Base-by-base conservation (phyloP, 2,329 filamentous ascomycete species). In the Diaporthe sp. region DNA sequence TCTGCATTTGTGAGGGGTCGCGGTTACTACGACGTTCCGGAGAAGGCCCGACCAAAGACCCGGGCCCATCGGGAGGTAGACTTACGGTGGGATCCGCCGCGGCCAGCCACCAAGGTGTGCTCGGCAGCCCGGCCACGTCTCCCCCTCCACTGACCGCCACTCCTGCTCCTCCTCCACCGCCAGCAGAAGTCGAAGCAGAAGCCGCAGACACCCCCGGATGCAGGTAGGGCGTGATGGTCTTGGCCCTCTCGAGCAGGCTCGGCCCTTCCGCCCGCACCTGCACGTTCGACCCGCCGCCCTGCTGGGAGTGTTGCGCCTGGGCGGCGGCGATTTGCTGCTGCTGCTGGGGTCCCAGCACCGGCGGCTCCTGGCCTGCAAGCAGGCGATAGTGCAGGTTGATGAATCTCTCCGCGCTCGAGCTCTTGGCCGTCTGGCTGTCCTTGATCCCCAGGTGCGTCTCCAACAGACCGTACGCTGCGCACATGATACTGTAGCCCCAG, bases 401-500 rank as follows among this genome's bases (percentile, higher is more conserved):
- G 78, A 92, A 92, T 25, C 90, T 84, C 82, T 92, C 89, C 1
- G 90, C 90, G 4, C 89, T 89, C 7, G 88, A 87, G 5, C 89
- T 90, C 81, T 91, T 92, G 74, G 90, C 90, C 10, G 85, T 85
- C 78, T 91, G 89, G 22, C 87, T 81, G 10, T 89, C 87, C 83
- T 91, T 92, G 75, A 87, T 87, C 39, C 88, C 89, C 20, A 92
- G 83, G 76, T 92, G 90, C 0, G 89, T 88, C 81, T 92, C 90
- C 34, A 92, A 84, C 13, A 92, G 84, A 4, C 90, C 90, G 37
- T 89, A 85, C 1, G 90, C 89, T 4, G 90, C 89, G 78, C 90
- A 92, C 88, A 92, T 90, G 80, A 91, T 91, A 73, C 88, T 90
- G 81, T 92, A 91, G 25, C 90, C 90, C 90, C 90, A 92, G 0